Conservation (phyloP, 192 early-diverging fungal species). For the Gaertneriomyces sp. region DNA sequence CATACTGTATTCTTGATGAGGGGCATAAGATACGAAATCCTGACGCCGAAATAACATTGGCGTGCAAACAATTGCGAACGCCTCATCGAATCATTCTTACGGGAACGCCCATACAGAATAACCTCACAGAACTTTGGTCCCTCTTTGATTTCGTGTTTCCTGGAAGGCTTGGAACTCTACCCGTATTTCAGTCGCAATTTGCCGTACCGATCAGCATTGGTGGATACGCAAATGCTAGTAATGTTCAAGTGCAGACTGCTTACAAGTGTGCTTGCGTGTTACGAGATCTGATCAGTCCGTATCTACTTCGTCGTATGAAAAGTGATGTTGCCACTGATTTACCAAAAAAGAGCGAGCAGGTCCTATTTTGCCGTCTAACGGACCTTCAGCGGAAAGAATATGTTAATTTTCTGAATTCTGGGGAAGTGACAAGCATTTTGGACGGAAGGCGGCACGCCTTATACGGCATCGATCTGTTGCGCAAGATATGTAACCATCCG, state of each 20-base stretch:
- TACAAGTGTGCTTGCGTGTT: slow-evolving; percentile 89
- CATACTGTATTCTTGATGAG: slow-evolving; percentile 88
- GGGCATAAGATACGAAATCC: slow-evolving; percentile 97
- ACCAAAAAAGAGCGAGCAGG: slow-evolving; percentile 86
- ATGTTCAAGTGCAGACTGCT: slow-evolving; percentile 87
- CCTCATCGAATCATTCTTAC: slow-evolving; percentile 54
- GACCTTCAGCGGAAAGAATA: slow-evolving; percentile 69
- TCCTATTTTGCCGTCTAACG: slow-evolving; percentile 88
- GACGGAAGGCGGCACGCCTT: slow-evolving; percentile 76
- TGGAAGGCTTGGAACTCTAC: slow-evolving; percentile 64
- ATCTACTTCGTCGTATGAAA: slow-evolving; percentile 88
- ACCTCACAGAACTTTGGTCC: slow-evolving; percentile 53
- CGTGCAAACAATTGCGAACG: slow-evolving; percentile 45
- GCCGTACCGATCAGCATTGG: slow-evolving; percentile 88
- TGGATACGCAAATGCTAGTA: slow-evolving; percentile 87
- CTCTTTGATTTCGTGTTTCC: slow-evolving; percentile 60
- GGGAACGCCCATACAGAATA: slow-evolving; percentile 63
- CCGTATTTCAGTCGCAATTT: slow-evolving; percentile 85
- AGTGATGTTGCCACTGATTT: slow-evolving; percentile 85
- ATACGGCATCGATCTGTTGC: slow-evolving; percentile 83
- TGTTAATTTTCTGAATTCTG: slow-evolving; percentile 64
- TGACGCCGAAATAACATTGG: slow-evolving; percentile 74
- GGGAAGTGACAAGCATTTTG: slow-evolving; percentile 74
- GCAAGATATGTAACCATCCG: slow-evolving; percentile 98
- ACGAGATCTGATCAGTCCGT: slow-evolving; percentile 89